Evolutionary conservation across 306 rosid species (phyloP), one percentile per base, ranked within the genome.

Genomic region (Fagus sylvatica): DNA sequence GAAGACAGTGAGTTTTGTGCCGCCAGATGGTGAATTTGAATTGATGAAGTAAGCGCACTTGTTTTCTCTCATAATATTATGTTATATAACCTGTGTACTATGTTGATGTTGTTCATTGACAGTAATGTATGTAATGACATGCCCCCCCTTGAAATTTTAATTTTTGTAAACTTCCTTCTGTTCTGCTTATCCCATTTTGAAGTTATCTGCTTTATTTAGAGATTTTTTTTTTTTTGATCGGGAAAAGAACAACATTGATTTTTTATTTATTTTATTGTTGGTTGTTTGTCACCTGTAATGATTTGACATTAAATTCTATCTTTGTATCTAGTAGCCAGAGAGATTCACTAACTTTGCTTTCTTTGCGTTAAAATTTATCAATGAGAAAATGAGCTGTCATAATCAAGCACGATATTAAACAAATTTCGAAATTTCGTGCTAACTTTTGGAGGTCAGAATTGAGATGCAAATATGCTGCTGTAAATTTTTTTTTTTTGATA

Each of bases 1-100:
- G 89, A 93, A 91, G 88, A 93, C 97, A 9, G 97, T 93, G 81
- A 93, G 98, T 89, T 93, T 93, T 85, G 98, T 93, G 84, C 98
- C 97, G 46, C 98, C 98, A 22, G 97, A 93, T 73, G 96, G 97
- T 70, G 97, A 93, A 91, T 93, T 93, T 83, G 98, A 93, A 84
- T 91, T 91, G 78, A 93, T 91, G 98, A 93, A 93, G 97, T 93
- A 86, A 87, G 97, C 53, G 83, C 48, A 53, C 51, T 34, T 39
- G 59, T 68, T 46, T 41, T 60, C 70, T 75, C 64, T 6, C 54
- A 15, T 84, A 66, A 19, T 74, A 43, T 16, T 56, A 13, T 32
- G 60, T 17, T 78, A 5, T 78, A n/a, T 8, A 34, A 57, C 11
- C 13, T 66, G 30, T 66, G 46, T 39, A 8, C 46, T 11, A 4